Evolutionary conservation across 257 asterid genomes (phyloP).

Genomic region (Penstemon newberryi): DNA sequence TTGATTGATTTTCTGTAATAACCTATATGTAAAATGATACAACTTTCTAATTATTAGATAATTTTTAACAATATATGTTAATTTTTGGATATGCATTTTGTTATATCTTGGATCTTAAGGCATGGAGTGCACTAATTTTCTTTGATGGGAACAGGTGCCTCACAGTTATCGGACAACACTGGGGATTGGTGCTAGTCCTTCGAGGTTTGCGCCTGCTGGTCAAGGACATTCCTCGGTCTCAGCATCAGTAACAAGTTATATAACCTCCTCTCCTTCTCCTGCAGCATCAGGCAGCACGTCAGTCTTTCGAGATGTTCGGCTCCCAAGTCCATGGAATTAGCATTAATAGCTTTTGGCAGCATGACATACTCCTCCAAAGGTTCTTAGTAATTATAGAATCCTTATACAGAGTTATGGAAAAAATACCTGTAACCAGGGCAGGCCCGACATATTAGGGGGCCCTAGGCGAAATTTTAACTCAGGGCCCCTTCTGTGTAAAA

Average conservation of each 20-base stretch:
- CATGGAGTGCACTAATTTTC: constrained; percentile 21
- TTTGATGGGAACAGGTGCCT: constrained; percentile 48
- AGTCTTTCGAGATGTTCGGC: constrained; percentile 60
- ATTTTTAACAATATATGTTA: neutral
- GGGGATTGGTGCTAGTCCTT: constrained; percentile 71
- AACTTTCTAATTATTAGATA: constrained; percentile 4
- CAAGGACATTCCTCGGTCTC: constrained; percentile 66
- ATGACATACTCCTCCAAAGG: neutral
- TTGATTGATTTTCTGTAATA: neutral
- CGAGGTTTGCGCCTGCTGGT: constrained; percentile 62
- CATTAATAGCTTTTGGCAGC: neutral
- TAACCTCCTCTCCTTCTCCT: constrained; percentile 88
- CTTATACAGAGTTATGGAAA: neutral
- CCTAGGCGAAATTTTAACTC: neutral
- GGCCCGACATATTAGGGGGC: no score
- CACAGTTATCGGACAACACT: constrained; percentile 58
- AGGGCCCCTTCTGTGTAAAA: neutral
- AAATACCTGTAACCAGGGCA: no score
- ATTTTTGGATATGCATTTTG: neutral
- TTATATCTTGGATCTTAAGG: constrained; percentile 16
- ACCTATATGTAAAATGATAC: neutral
- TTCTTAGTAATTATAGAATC: neutral
- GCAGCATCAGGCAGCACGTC: constrained; percentile 94
- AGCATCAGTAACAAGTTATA: constrained; percentile 67
- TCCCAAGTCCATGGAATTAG: constrained; percentile 8